Conservation (phyloP, 2,329 filamentous ascomycete genomes). For the Aspergillus luchuensis region DNA sequence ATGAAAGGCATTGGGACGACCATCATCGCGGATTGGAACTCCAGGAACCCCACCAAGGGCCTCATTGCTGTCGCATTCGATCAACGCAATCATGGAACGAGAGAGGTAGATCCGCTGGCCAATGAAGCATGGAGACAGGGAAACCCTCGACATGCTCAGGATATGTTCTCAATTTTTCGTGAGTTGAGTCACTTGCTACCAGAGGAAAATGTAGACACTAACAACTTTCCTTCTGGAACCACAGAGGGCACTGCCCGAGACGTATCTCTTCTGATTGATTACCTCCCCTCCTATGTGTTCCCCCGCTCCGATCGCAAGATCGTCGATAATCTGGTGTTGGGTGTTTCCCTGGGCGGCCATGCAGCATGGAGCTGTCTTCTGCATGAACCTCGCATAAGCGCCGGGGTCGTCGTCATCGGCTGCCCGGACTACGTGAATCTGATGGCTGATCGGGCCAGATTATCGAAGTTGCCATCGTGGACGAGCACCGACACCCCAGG, state of each 20-base stretch:
- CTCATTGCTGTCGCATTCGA: constrained; percentile 85
- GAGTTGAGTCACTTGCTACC: constrained; percentile 37
- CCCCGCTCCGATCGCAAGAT: constrained; percentile 52
- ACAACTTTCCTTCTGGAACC: not conserved
- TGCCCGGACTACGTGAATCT: constrained; percentile 85
- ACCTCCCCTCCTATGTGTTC: constrained; percentile 75
- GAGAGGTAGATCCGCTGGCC: constrained; percentile 65
- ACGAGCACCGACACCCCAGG: constrained; percentile 58
- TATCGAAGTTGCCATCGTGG: constrained; percentile 67
- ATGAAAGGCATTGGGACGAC: constrained; percentile 77
- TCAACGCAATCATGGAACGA: constrained; percentile 85
- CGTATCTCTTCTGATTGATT: constrained; percentile 72
- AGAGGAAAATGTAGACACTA: not conserved
- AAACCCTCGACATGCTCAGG: constrained; percentile 79
- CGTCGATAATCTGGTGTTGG: constrained; percentile 71
- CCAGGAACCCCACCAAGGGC: constrained; percentile 52
- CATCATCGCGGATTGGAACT: constrained; percentile 69
- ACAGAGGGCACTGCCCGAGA: constrained; percentile 71
- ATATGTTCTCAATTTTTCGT: constrained; percentile 82
- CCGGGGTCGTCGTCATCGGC: constrained; percentile 78
- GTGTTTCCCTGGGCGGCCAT: constrained; percentile 85
- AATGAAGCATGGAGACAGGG: constrained; percentile 80
- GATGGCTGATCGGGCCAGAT: constrained; percentile 75
- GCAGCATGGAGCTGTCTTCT: constrained; percentile 82
- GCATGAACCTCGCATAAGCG: constrained; percentile 74